A percentile compares a stretch with the other conserved stretches of the same genome.
These are phyloP conservation scores for Blastobotrys buckinghamii DNA, from an alignment of 1,139 yeast species.

Conservation along the genomic window DNA sequence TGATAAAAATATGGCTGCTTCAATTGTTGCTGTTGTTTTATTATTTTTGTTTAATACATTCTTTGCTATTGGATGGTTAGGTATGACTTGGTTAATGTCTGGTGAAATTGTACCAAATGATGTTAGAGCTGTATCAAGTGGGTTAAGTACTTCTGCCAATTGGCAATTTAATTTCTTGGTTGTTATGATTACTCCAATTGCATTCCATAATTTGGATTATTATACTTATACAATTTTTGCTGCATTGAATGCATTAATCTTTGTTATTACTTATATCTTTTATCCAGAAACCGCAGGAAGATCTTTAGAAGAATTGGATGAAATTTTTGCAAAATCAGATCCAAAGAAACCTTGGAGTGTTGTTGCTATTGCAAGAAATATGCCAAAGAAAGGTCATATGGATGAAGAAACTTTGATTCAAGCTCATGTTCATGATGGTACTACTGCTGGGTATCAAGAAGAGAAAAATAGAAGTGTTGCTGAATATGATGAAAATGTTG, in stretches of 20 bases:
- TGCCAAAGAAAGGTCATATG: constrained; percentile 18
- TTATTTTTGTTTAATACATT: constrained; percentile 48
- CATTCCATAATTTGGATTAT: constrained; percentile 40
- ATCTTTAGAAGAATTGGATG: constrained; percentile 20
- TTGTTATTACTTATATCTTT: constrained; percentile 18
- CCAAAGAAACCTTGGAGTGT: constrained; percentile 39
- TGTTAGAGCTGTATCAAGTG: constrained; percentile 47
- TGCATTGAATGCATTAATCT: constrained; percentile 36
- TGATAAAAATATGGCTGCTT: constrained; percentile 18
- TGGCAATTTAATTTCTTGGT: constrained; percentile 50
- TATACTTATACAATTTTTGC: constrained; percentile 42
- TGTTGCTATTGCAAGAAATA: constrained; percentile 24
- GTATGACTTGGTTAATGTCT: constrained; percentile 40
- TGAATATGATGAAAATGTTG: background rate
- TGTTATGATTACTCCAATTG: constrained; percentile 50
- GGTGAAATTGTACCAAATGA: constrained; percentile 45
- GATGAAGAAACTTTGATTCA: constrained; percentile 5
- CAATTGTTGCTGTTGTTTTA: constrained; percentile 42
- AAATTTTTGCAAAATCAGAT: constrained; percentile 24
- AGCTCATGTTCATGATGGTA: constrained; percentile 1
- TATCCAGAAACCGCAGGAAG: constrained; percentile 18
- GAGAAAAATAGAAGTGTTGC: background rate
- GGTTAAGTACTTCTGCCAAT: constrained; percentile 49
- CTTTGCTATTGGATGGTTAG: constrained; percentile 53
- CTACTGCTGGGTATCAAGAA: background rate